Percentiles rank a stretch among this genome's conserved stretches.
phyloP scores from a whole-genome alignment of 2,329 filamentous ascomycete species.

The Cladosporium phlei region DNA sequence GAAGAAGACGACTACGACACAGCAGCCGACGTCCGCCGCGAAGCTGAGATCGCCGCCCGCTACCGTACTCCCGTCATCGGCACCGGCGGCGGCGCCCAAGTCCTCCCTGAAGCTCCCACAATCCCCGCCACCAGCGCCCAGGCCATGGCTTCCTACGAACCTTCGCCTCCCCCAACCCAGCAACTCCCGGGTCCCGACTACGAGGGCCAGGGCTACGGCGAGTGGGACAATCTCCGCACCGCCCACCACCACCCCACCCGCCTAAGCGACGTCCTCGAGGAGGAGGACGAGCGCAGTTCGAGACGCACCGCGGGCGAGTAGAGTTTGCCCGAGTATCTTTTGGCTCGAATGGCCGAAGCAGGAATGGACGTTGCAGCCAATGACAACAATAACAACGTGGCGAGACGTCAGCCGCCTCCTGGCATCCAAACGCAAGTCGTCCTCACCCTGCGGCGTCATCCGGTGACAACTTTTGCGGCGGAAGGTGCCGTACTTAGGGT shows the following conservation, averaged over 20 bases:
- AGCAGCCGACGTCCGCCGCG: constrained; percentile 45
- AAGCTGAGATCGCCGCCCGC: constrained; percentile 43
- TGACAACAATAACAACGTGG: too few species aligned
- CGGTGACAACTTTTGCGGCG: too few species aligned
- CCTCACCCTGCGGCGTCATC: too few species aligned
- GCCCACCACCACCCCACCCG: constrained; percentile 79
- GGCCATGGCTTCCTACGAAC: constrained; percentile 29
- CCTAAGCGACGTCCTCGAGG: constrained; percentile 81
- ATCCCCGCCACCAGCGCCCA: constrained; percentile 29
- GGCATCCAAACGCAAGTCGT: too few species aligned
- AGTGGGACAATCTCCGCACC: constrained; percentile 67
- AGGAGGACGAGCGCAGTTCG: constrained; percentile 58
- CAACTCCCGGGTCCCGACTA: constrained; percentile 28
- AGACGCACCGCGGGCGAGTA: constrained; percentile 25
- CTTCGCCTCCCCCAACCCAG: constrained; percentile 19
- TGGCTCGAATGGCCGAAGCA: too few species aligned
- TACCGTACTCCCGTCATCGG: constrained; percentile 36
- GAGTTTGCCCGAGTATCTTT: constrained; percentile 5
- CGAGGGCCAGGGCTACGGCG: constrained; percentile 54
- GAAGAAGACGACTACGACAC: constrained; percentile 52
- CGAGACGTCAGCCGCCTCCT: too few species aligned
- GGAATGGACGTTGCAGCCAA: too few species aligned
- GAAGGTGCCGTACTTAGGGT: too few species aligned
- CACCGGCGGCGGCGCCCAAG: constrained; percentile 6
- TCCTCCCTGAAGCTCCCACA: constrained; percentile 29